Base-by-base conservation (phyloP, 345 rosid genomes). In the Populus simonii region DNA sequence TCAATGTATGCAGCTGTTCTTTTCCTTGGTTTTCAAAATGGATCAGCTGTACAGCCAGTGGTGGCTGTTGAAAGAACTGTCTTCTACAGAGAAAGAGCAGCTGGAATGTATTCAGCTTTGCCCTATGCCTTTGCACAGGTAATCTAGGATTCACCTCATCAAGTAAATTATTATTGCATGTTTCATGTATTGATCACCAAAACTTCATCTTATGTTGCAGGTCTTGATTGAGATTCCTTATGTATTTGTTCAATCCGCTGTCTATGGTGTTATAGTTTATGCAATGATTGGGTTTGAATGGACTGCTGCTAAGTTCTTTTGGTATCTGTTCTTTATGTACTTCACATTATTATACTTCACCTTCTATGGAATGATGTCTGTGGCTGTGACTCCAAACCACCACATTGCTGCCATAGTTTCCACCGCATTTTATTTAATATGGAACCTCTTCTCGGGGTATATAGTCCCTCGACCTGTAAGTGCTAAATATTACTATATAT, bases 81-180 rank as follows among this genome's bases (percentile, higher is more conserved):
- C 36, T 94, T 91, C 67, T 94, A 92, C 72, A 79, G 97, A 72
- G 98, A 94, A 73, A 82, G 85, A 79, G 97, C 94, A 17, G 93
- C 95, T 0, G 92, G 98, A 78, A 93, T 93, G 96, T 93, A 92
- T 69, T 92, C 98, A 3, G 88, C 90, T 67, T 73, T 89, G 85
- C 92, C 97, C 7, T 92, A 91, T 69, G 98, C 97, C 72, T 88
- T 90, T 74, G 80, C 92, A 74, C 97, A 94, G 89, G 81, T 82
- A 70, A 71, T 1, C 20, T 11, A 57, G 6, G n/a, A 59, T 10
- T 59, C 65, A 1, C 1, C 8, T 61, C 8, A 29, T 18, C 41
- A 7, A 62, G 25, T 10, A 45, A 18, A 69, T 25, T 61, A 22
- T 11, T 57, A 7, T 41, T 18, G 8, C 1, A 36, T 1, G 8